Base-by-base conservation (phyloP, 345 rosid genomes). In the Eucalyptus decipiens region DNA sequence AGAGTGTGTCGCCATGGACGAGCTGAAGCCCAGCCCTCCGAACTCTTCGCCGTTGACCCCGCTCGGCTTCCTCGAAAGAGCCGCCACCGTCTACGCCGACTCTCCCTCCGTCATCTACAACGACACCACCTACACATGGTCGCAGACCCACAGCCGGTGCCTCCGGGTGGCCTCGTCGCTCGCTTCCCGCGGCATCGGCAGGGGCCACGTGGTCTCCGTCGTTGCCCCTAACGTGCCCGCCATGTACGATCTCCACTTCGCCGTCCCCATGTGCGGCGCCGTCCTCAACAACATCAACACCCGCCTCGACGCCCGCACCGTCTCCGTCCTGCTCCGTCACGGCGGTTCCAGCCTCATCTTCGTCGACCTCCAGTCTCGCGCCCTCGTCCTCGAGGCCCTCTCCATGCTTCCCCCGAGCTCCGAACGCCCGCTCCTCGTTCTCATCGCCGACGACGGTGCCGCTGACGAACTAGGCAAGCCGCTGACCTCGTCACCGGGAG, bases 161-260 rank as follows among this genome's bases (percentile, higher is more conserved):
- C 96, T 96, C 92, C 94, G 87, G 40, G 87, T 97, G 16, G 98
- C 99, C 32, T 96, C 99, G 7, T 94, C 97, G 56, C 94, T 97
- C 50, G 88, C 95, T 10, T 93, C 96, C 43, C 3, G 6, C 42
- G 96, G 98, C 9, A 91, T 95, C 92, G 54, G 90, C 12, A 62
- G 58, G 16, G 96, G 95, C 28, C 90, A 96, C 48, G 97, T 96
- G 45, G 94, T 95, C 51, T 96, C 99, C 87, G 96, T 96, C 80
- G 50, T 97, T 58, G 94, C 97, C 87, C 97, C 95, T 76, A 97
- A 94, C 81, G 90, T 92, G 56, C 96, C 98, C 21, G 94, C 95
- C 89, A 96, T 95, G 97, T 95, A 97, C 90, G 99, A 97, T 97
- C 97, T 95, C 67, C 99, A 96, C 30, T 95, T 97, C 86, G 97